Base-by-base conservation (phyloP, 176 grass and related monocot genomes). In the Cenchrus purpureus region DNA sequence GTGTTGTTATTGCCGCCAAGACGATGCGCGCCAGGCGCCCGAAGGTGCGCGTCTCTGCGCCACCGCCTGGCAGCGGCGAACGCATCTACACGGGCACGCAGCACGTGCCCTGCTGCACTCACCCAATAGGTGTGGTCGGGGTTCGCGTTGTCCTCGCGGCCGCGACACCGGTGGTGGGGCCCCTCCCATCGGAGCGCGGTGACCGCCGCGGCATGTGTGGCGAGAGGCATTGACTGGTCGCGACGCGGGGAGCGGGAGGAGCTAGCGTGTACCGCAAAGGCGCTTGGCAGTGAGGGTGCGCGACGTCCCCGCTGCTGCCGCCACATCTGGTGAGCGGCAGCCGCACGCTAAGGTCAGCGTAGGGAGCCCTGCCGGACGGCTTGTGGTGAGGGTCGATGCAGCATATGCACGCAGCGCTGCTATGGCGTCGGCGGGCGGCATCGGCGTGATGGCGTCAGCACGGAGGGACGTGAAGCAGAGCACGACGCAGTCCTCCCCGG, bases 261-360 rank as follows among this genome's bases (percentile, higher is more conserved):
- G 3, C 43, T 3, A 6, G 43, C 43, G 77, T 84, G 25, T 68
- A 83, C 92, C 90, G 74, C 87, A 92, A 57, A 89, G 65, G 55
- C 79, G 89, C 84, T 82, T 63, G 2, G 84, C 83, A n/a, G n/a
- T n/a, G 72, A 87, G 92, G 37, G 89, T 90, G 63, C 75, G 85
- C 1, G 91, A 88, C 28, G 91, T 90, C 81, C 71, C 85, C 14
- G 91, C 25, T 25, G 25, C 25, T 25, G 25, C 25, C 25, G 25
- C 25, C 25, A 25, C 25, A 25, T 25, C 25, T 25, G 25, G 25
- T 25, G 25, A 25, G 25, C 25, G 25, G 25, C 25, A 25, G n/a
- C n/a, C 25, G 25, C 25, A 25, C 25, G 25, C 25, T 25, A 25
- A 25, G 25, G 25, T 25, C 25, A 25, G 25, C n/a, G n/a, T n/a